Evolutionary conservation across 768 basidiomycete genomes (phyloP), one percentile per base, ranked within the genome.

Genomic region (button mushroom (Agaricus bisporus)): DNA sequence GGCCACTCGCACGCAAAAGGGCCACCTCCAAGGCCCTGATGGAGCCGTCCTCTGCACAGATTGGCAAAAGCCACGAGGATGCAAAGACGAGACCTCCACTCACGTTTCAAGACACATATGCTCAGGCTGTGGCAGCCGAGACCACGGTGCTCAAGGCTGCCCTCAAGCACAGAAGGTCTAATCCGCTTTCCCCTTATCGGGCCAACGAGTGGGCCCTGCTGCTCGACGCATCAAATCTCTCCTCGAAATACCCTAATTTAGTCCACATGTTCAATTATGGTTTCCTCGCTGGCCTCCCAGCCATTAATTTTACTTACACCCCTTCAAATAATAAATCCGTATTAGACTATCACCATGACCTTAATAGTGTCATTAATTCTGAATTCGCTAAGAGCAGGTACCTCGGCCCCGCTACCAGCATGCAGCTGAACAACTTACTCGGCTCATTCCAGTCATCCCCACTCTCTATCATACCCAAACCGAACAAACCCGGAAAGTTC

Each of bases 361-460:
- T 66, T 48, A 0, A 39, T 0, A 28, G 48, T 0, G 62, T 70
- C 22, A 28, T 67, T 0, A 8, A 58, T 0, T 51, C 43, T 0
- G 70, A 75, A 41, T 58, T 73, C n/a, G 2, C 14, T 0, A 43
- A 18, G 9, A 58, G 59, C 0, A 57, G 63, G 0, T 74, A 73
- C 42, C 14, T 73, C 7, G 70, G 75, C 0, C 74, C 73, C 0
- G 55, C 64, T 29, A 6, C 20, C 4, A 26, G 28, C 5, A 11
- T 7, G 2, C 5, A 45, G 14, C 6, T 45, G 5, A 11, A 49
- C 48, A 0, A 2, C 0, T 41, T 65, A 20, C 54, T 75, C 4
- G 72, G 74, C 0, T 70, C 66, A 0, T 75, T 76, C 53, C 73
- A 75, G 49, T 66, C 68, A 0, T 74, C 69, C 0, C 72, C 73